Percentiles rank a stretch among this genome's conserved stretches.
Evolutionary conservation across 2,329 filamentous ascomycete species (phyloP).

Genomic region (Chrysoporthe puriensis): DNA sequence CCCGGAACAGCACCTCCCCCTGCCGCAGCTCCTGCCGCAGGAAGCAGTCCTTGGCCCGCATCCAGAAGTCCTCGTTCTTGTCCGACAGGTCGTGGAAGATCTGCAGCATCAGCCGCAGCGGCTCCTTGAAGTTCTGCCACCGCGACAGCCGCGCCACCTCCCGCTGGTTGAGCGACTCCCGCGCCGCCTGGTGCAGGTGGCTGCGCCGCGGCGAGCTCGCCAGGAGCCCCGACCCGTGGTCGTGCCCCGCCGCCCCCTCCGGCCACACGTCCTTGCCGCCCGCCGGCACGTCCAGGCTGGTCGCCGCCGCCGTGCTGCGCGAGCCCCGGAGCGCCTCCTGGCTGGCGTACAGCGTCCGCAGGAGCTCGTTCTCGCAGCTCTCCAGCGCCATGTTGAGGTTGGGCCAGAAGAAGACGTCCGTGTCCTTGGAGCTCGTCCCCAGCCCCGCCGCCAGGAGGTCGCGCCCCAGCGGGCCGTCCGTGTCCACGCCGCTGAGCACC

Average conservation of each 20-base stretch:
- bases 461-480: constrained; percentile 74
- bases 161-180: constrained; percentile 70
- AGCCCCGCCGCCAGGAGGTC: constrained; percentile 85
- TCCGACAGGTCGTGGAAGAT: constrained; percentile 89
- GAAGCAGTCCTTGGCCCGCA: constrained; percentile 77
- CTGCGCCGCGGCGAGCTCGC: constrained; percentile 81
- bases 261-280: constrained; percentile 48
- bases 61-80: constrained; percentile 96
- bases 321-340: constrained; percentile 62
- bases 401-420: constrained; percentile 79
- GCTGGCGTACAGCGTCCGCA: constrained; percentile 77
- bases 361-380: constrained; percentile 90
- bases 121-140: constrained; percentile 88
- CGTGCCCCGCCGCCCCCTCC: constrained; percentile 45
- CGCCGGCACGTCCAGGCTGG: constrained; percentile 54
- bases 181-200: constrained; percentile 79
- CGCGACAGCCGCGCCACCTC: constrained; percentile 63
- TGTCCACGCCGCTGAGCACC: constrained; percentile 80
- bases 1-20: constrained; percentile 75
- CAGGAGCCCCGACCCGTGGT: constrained; percentile 44
- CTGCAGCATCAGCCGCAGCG: constrained; percentile 87
- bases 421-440: constrained; percentile 63
- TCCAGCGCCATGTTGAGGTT: constrained; percentile 93
- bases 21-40: constrained; percentile 66
- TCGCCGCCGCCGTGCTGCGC: constrained; percentile 47